phyloP scores from a whole-genome alignment of 345 rosid genomes.

The Heritiera fomes region DNA sequence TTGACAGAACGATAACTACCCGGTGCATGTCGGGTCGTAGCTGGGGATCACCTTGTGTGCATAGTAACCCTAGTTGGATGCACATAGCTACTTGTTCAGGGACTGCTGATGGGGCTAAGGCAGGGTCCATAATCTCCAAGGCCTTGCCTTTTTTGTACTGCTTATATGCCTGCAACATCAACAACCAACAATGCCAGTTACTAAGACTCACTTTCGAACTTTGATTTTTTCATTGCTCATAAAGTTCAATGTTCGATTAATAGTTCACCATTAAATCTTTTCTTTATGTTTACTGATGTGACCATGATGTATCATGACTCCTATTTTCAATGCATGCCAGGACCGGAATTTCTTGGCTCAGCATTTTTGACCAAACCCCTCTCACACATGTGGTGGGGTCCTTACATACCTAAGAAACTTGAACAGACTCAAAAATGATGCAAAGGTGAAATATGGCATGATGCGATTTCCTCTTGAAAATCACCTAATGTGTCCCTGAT shows the following conservation, averaged over 20 bases:
- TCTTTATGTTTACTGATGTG: background rate
- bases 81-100: slow-evolving; percentile 62
- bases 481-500: slow-evolving; percentile 2
- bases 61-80: slow-evolving; percentile 76
- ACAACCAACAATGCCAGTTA: background rate
- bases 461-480: background rate
- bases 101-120: slow-evolving; percentile 50
- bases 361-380: slow-evolving; percentile 3
- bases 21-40: slow-evolving; percentile 68
- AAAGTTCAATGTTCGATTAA: background rate
- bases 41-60: slow-evolving; percentile 81
- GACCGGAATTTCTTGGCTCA: background rate
- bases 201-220: background rate
- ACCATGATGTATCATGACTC: background rate
- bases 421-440: background rate
- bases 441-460: background rate
- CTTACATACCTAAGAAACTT: background rate
- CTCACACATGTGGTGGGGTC: background rate
- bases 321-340: background rate
- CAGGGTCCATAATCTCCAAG: slow-evolving; percentile 68
- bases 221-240: background rate
- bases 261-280: background rate
- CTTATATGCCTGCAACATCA: slow-evolving; percentile 63
- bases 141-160: slow-evolving; percentile 64
- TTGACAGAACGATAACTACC: slow-evolving; percentile 65